A percentile compares a stretch with the other conserved stretches of the same genome.
phyloP scores from a whole-genome alignment of 2,329 filamentous ascomycete genomes.

The Tolypocladium ophioglossoides region DNA sequence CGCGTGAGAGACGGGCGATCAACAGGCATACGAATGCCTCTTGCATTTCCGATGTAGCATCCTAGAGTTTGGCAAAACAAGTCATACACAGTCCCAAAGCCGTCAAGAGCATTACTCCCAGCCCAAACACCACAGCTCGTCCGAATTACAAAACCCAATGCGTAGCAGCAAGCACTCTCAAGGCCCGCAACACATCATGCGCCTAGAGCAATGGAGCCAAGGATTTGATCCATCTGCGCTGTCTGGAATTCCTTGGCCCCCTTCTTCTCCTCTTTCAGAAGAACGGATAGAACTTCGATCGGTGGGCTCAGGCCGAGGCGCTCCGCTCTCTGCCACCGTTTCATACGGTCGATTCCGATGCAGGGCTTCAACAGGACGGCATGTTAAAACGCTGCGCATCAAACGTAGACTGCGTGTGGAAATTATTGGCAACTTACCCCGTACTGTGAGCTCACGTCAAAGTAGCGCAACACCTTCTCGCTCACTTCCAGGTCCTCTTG shows the following conservation, averaged over 20 bases:
- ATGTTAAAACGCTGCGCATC: neutral
- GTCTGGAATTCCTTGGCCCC: conserved; percentile 44
- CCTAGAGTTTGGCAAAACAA: neutral
- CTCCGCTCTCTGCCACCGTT: conserved; percentile 82
- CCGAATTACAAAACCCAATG: conserved; percentile 6
- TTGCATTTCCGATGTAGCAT: neutral
- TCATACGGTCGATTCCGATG: conserved; percentile 69
- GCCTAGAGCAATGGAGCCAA: conserved; percentile 37
- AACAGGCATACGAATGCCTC: neutral
- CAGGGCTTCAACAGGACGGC: conserved; percentile 53
- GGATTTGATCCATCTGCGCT: conserved; percentile 64
- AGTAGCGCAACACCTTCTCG: conserved; percentile 85
- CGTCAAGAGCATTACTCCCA: neutral
- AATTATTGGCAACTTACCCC: conserved; percentile 53
- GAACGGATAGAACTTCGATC: conserved; percentile 77
- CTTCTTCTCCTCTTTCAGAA: conserved; percentile 59
- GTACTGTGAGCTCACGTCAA: conserved; percentile 84
- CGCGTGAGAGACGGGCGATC: neutral
- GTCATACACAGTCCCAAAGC: neutral
- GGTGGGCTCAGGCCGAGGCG: conserved; percentile 76
- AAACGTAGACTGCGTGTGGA: neutral
- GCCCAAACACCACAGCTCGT: conserved; percentile 10
- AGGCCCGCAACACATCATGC: conserved; percentile 10
- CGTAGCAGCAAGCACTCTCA: conserved; percentile 1
- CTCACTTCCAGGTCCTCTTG: conserved; percentile 59